Evolutionary conservation across 148 eudicot species (phyloP), one percentile per base, ranked within the genome.

Genomic region (Chenopodium album): DNA sequence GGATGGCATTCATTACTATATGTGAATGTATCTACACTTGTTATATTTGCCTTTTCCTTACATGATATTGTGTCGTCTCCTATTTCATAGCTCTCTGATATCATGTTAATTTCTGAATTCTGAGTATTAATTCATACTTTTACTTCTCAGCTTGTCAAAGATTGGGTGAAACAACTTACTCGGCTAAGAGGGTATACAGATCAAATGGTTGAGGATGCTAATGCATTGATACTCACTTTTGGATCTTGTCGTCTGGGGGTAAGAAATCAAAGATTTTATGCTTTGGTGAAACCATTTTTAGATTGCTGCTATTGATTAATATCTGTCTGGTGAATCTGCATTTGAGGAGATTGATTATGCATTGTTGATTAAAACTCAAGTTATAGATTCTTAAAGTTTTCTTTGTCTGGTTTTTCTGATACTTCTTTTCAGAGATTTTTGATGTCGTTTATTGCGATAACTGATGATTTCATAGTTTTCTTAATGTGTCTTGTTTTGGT

Each of bases 171-270:
- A 84, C 89, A 88, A 19, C 90, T 93, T 73, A 95, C 97, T 64
- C 92, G 90, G 29, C 10, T 91, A 86, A 87, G 87, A 87, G 98
- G 98, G 66, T 95, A 95, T 79, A 88, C 93, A 12, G 94, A 92
- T 82, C 94, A 92, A 85, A 95, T 93, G 97, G 96, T 92, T 59
- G 94, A 92, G 84, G 91, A 89, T 79, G 92, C 98, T 74, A 95
- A 93, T 91, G 98, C 96, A n/a, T 88, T 90, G 32, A 84, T 93
- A 78, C 88, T 91, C 29, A 93, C 98, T 78, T 95, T 93, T 85
- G 98, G 98, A 81, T 95, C 98, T 71, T 95, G 91, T 85, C 85
- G 91, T 70, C 90, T 94, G 37, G 98, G 97, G 90, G 97, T 93
- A 88, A 89, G 91, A 14, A n/a, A 71, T 32, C 48, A 32, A 34